Evolutionary conservation across 2,329 filamentous ascomycete species (phyloP).

Genomic region (Lasiodiplodia theobromae): DNA sequence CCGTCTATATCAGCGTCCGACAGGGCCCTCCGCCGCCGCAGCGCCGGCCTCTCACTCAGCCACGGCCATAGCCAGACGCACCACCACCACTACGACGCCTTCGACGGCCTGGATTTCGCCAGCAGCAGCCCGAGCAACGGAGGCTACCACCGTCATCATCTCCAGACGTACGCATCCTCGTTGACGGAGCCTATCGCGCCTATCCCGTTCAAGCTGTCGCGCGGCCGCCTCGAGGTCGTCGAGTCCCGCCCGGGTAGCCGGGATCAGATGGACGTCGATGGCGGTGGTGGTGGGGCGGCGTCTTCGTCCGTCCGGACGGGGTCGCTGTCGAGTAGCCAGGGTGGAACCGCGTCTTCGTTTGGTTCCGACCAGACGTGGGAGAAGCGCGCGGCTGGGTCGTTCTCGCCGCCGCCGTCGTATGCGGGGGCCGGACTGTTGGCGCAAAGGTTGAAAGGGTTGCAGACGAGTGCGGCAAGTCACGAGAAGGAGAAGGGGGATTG

Average conservation of each 20-base stretch:
- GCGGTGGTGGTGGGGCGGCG: no score
- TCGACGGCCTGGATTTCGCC: slow-evolving; percentile 27
- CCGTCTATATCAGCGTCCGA: no score
- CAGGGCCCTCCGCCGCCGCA: slow-evolving; percentile 42
- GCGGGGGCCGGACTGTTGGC: slow-evolving; percentile 72
- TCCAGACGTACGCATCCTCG: slow-evolving; percentile 2
- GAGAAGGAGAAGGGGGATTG: no score
- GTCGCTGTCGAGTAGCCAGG: neutral
- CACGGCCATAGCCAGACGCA: slow-evolving; percentile 43
- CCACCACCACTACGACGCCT: slow-evolving; percentile 33
- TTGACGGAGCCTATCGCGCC: slow-evolving; percentile 33
- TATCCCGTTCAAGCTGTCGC: slow-evolving; percentile 36
- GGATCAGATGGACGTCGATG: slow-evolving; percentile 34
- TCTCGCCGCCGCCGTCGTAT: slow-evolving; percentile 65
- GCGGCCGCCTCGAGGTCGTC: slow-evolving; percentile 34
- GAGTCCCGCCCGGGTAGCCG: slow-evolving; percentile 40
- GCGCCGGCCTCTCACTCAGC: slow-evolving; percentile 43
- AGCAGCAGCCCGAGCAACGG: slow-evolving; percentile 12
- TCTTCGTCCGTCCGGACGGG: no score
- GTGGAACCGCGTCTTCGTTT: slow-evolving; percentile 28
- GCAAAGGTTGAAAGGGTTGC: slow-evolving; percentile 68
- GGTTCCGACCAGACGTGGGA: slow-evolving; percentile 58
- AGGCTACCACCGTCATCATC: no score
- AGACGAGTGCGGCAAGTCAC: neutral
- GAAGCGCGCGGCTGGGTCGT: slow-evolving; percentile 58